phyloP scores from a whole-genome alignment of 2,329 filamentous ascomycete genomes.

The Xylogone sp. region DNA sequence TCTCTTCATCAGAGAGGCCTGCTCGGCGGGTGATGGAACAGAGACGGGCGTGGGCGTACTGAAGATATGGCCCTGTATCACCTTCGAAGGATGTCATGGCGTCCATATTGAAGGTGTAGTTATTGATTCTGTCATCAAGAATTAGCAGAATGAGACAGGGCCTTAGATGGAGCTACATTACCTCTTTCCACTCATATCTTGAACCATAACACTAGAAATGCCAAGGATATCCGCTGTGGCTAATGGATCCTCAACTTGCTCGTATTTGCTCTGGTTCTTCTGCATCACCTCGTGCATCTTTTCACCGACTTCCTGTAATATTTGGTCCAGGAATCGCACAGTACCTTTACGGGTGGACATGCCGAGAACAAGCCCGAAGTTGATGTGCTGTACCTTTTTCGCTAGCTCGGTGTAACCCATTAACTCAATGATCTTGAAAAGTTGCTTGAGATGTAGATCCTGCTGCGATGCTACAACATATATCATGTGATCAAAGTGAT shows the following conservation, averaged over 20 bases:
- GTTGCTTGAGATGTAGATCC: slow-evolving; percentile 67
- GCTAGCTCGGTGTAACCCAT: slow-evolving; percentile 67
- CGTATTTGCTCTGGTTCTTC: slow-evolving; percentile 86
- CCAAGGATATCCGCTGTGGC: slow-evolving; percentile 82
- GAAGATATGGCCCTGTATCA: slow-evolving; percentile 80
- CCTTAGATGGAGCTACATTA: no score
- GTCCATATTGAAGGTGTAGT: slow-evolving; percentile 73
- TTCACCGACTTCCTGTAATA: slow-evolving; percentile 75
- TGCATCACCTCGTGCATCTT: slow-evolving; percentile 98
- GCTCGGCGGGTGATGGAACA: slow-evolving; percentile 59
- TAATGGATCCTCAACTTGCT: slow-evolving; percentile 80
- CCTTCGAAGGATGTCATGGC: slow-evolving; percentile 82
- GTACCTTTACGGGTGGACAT: slow-evolving; percentile 71
- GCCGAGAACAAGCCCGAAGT: slow-evolving; percentile 68
- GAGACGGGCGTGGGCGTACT: slow-evolving; percentile 76
- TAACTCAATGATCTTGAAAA: slow-evolving; percentile 74
- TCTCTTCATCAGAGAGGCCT: slow-evolving; percentile 49
- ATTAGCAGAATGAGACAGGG: slow-evolving; percentile 8
- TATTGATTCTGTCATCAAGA: slow-evolving; percentile 48
- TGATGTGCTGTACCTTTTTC: slow-evolving; percentile 67
- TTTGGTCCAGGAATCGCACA: slow-evolving; percentile 70
- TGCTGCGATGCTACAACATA: slow-evolving; percentile 73
- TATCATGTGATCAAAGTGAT: slow-evolving; percentile 74
- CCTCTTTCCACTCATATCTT: slow-evolving; percentile 96
- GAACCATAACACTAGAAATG: slow-evolving; percentile 94